A percentile compares a stretch with the other conserved stretches of the same genome.
Conservation (phyloP, 2,329 filamentous ascomycete genomes). For the Diaporthe citri region DNA sequence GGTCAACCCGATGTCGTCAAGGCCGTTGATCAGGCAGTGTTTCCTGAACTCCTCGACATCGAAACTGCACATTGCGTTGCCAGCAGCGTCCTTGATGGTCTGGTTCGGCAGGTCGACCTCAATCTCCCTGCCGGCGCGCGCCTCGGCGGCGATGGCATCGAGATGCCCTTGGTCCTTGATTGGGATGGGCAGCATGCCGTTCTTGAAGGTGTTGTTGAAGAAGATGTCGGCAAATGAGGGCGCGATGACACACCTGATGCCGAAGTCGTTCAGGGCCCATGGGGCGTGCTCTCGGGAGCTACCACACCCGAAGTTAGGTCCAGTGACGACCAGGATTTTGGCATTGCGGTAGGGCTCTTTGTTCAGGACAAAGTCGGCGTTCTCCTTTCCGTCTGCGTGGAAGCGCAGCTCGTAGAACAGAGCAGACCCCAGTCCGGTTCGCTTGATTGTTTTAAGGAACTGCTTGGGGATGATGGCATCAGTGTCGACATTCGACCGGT, state of each 20-base stretch:
- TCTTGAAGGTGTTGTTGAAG: constrained; percentile 99
- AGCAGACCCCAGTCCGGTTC: constrained; percentile 89
- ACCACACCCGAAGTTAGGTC: constrained; percentile 95
- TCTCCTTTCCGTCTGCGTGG: constrained; percentile 79
- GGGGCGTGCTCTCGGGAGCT: constrained; percentile 94
- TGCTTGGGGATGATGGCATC: constrained; percentile 99
- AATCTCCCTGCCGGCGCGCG: constrained; percentile 82
- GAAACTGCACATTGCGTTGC: constrained; percentile 81
- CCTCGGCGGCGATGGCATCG: constrained; percentile 80
- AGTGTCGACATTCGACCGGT: constrained; percentile 94
- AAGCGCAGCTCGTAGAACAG: constrained; percentile 90
- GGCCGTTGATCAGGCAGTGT: constrained; percentile 91
- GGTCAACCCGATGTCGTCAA: constrained; percentile 95
- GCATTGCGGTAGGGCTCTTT: constrained; percentile 84
- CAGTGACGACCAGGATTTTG: constrained; percentile 93
- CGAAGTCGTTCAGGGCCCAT: constrained; percentile 96
- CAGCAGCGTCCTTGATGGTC: constrained; percentile 80
- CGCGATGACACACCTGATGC: constrained; percentile 93
- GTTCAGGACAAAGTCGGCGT: constrained; percentile 89
- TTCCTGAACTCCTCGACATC: constrained; percentile 94
- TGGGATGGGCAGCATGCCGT: constrained; percentile 93
- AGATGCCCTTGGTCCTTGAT: constrained; percentile 77
- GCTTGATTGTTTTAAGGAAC: constrained; percentile 99
- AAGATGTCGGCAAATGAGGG: constrained; percentile 92
- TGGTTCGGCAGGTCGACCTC: constrained; percentile 92